These are phyloP conservation scores for Mycena pura DNA, from an alignment of 768 basidiomycete genomes.

Conservation along the genomic window DNA sequence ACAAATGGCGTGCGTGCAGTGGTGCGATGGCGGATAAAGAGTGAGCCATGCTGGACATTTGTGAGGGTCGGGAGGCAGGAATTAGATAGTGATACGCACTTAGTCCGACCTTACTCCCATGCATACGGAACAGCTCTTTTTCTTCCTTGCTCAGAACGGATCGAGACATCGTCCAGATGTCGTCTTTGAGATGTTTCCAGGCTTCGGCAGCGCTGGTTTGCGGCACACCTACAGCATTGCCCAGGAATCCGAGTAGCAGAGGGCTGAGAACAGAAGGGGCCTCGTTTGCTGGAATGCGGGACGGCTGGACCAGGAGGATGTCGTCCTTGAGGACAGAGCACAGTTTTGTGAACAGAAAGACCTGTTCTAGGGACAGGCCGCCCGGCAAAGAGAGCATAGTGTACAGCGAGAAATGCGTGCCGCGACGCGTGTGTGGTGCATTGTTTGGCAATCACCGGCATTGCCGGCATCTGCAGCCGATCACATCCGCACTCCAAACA, in stretches of 20 bases:
- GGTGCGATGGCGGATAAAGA: slow-evolving; percentile 1
- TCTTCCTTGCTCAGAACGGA: neutral
- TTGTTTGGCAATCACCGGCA: too few species aligned
- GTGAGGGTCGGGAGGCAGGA: neutral
- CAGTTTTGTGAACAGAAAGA: too few species aligned
- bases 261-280: neutral
- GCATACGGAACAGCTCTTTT: slow-evolving; percentile 1
- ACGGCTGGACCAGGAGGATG: neutral
- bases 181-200: neutral
- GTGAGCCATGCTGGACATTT: neutral
- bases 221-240: neutral
- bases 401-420: too few species aligned
- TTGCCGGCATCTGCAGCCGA: too few species aligned
- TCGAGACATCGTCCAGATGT: neutral
- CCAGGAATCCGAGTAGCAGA: neutral
- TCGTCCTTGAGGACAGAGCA: neutral
- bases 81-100: neutral
- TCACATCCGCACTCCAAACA: too few species aligned
- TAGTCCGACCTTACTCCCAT: slow-evolving; percentile 11
- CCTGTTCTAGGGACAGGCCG: too few species aligned
- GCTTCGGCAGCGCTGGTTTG: neutral
- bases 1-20: neutral
- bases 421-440: too few species aligned
- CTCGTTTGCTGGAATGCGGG: neutral
- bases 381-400: too few species aligned